Evolutionary conservation across 129 eudicot genomes (phyloP).

Genomic region (Centaurea solstitialis): DNA sequence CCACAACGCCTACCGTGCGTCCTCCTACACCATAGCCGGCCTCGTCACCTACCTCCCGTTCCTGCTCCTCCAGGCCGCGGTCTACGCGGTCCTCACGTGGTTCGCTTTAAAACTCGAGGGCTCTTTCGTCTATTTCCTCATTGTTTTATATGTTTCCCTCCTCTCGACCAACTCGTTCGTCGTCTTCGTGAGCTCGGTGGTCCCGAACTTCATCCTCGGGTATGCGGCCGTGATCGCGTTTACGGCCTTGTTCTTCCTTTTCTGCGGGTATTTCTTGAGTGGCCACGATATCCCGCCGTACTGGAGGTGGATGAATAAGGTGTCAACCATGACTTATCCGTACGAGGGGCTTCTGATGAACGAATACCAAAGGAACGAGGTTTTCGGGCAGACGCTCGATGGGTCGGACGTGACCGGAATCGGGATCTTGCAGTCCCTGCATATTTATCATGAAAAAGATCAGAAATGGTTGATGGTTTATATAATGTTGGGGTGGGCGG

Average conservation of each 20-base stretch:
- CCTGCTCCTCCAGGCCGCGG: slow-evolving; percentile 64
- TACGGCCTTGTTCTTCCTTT: slow-evolving; percentile 79
- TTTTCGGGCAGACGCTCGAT: slow-evolving; percentile 35
- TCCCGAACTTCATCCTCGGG: slow-evolving; percentile 78
- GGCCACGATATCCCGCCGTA: slow-evolving; percentile 54
- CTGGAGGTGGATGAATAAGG: slow-evolving; percentile 80
- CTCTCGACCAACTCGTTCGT: slow-evolving; percentile 82
- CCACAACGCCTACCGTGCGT: slow-evolving; percentile 80
- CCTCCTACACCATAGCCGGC: slow-evolving; percentile 76
- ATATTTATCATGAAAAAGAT: slow-evolving; percentile 31
- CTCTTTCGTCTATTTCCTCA: slow-evolving; percentile 52
- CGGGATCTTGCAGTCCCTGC: slow-evolving; percentile 46
- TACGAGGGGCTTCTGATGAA: slow-evolving; percentile 81
- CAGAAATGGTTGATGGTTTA: slow-evolving; percentile 61
- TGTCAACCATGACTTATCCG: slow-evolving; percentile 79
- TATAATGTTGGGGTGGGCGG: slow-evolving; percentile 81
- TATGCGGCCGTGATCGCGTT: slow-evolving; percentile 89
- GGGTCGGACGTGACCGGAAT: slow-evolving; percentile 40
- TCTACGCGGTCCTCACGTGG: slow-evolving; percentile 68
- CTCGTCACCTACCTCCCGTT: slow-evolving; percentile 70
- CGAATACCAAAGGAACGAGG: slow-evolving; percentile 48
- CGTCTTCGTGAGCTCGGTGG: slow-evolving; percentile 77
- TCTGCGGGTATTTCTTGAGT: slow-evolving; percentile 75
- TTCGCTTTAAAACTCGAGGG: slow-evolving; percentile 61
- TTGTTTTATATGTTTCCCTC: slow-evolving; percentile 60